Base-by-base conservation (phyloP, 441 rosid species). In the Euphorbia celastroides region DNA sequence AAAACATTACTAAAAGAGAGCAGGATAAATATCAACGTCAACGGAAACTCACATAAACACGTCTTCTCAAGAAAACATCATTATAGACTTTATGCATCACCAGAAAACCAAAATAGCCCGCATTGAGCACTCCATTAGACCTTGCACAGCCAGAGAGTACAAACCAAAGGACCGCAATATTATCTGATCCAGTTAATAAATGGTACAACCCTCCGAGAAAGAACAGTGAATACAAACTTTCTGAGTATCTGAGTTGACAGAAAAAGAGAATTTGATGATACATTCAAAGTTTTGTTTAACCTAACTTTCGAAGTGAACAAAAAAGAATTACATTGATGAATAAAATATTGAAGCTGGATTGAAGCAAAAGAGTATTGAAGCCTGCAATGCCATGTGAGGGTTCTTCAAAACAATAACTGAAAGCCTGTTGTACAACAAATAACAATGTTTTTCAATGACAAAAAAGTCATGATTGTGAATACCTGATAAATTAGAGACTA, bases 301-400 rank as follows among this genome's bases (percentile, higher is more conserved):
- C 57, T 57, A 31, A 1, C 38, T 25, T 12, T 26, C 27, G 56
- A 41, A 57, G 54, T 52, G 64, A 50, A 65, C 62, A 13, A 34
- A 68, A 20, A 72, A 74, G 46, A 54, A 20, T 72, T 84, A 89
- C 98, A 93, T 78, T 66, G 97, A 87, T n/a, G 98, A 83, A 71
- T 91, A 91, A 62, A 91, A 91, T 76, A 93, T 79, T 36, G 97
- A 93, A 1, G 97, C 97, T 0, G 97, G 98, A 71, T 91, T 91
- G 83, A 90, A 89, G 81, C 96, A 89, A 75, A 93, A 90, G 65
- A 90, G 73, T 17, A 85, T 12, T 0, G 96, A 86, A 68, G 98
- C 93, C 60, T 78, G 75, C 28, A 93, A 61, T 59, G 98, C 82
- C 46, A 83, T 84, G 36, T 81, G 80, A 57, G 81, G 48, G 70